Conservation (phyloP, 176 grass and related monocot species). For the Aegilops speltoides region DNA sequence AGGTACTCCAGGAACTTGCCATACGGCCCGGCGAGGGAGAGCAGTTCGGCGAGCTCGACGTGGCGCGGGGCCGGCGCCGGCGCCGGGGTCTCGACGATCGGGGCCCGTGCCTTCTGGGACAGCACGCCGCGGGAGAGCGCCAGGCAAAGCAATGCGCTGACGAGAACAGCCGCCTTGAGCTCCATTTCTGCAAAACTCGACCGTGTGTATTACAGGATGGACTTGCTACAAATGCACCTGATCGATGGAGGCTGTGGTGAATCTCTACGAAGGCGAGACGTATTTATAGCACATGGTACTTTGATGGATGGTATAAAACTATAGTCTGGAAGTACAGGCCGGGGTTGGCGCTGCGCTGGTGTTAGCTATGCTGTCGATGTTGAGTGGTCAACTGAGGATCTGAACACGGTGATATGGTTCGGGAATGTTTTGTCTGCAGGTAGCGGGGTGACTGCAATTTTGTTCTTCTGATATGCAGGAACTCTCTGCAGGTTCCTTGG, state of each 20-base stretch:
- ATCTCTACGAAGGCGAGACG: not conserved
- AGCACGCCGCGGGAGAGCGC: not conserved
- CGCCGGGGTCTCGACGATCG: slow-evolving; percentile 13
- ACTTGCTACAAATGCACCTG: slow-evolving; percentile 1
- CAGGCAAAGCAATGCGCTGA: slow-evolving; percentile 16
- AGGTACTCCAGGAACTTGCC: slow-evolving; percentile 43
- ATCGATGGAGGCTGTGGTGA: not conserved
- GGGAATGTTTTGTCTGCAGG: not conserved
- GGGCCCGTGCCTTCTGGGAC: not conserved
- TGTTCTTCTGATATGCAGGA: not conserved
- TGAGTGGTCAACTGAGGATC: not conserved
- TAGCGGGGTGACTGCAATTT: not conserved
- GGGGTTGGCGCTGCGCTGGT: slow-evolving; percentile 17
- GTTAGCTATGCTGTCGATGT: not conserved
- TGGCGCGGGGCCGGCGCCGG: slow-evolving; percentile 46
- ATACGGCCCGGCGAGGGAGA: slow-evolving; percentile 51
- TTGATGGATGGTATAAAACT: not conserved
- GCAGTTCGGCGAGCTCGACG: slow-evolving; percentile 51
- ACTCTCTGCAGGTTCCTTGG: not conserved
- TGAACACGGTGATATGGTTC: not conserved
- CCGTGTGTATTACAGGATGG: no score
- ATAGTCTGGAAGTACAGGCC: not conserved
- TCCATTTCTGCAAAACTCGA: slow-evolving; percentile 5
- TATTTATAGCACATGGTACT: not conserved
- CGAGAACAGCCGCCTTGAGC: not conserved